Evolutionary conservation across 2,329 filamentous ascomycete species (phyloP).

Genomic region (Nemania sp.): DNA sequence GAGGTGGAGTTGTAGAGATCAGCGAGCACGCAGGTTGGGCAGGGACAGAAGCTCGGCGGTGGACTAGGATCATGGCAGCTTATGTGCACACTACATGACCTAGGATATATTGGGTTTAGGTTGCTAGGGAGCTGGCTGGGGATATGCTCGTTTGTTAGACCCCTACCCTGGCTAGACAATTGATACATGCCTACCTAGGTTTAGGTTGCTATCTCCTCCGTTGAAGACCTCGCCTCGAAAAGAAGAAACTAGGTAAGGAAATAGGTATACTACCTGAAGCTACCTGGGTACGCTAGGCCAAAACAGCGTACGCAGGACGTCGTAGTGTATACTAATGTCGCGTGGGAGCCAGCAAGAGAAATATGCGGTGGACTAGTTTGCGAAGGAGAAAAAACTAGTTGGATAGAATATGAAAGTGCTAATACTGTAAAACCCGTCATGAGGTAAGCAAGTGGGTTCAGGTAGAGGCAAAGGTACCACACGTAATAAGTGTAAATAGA

Average conservation of each 20-base stretch:
- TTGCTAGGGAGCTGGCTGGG: no score
- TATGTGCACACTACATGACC: not conserved
- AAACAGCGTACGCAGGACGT: not conserved
- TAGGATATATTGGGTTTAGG: no score
- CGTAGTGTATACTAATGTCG: not conserved
- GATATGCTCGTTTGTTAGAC: no score
- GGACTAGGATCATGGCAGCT: slow-evolving; percentile 15
- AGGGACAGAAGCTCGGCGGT: slow-evolving; percentile 20
- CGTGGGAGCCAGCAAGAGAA: slow-evolving; percentile 17
- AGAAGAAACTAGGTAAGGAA: no score
- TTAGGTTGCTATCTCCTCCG: no score
- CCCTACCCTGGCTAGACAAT: no score
- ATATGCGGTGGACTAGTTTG: not conserved
- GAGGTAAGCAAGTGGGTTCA: no score
- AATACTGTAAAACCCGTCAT: no score
- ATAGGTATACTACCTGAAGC: not conserved
- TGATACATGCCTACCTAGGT: no score
- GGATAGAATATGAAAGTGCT: not conserved
- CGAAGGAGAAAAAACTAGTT: slow-evolving; percentile 13
- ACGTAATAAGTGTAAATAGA: no score
- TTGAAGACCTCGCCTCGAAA: no score
- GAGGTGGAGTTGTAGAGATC: slow-evolving; percentile 17
- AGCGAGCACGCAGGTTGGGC: slow-evolving; percentile 27
- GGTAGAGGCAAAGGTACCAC: no score
- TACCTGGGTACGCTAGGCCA: not conserved